A percentile compares a stretch with the other conserved stretches of the same genome.
These are phyloP conservation scores for Erysimum cheiranthoides DNA, from an alignment of 345 rosid genomes.

Conservation along the genomic window DNA sequence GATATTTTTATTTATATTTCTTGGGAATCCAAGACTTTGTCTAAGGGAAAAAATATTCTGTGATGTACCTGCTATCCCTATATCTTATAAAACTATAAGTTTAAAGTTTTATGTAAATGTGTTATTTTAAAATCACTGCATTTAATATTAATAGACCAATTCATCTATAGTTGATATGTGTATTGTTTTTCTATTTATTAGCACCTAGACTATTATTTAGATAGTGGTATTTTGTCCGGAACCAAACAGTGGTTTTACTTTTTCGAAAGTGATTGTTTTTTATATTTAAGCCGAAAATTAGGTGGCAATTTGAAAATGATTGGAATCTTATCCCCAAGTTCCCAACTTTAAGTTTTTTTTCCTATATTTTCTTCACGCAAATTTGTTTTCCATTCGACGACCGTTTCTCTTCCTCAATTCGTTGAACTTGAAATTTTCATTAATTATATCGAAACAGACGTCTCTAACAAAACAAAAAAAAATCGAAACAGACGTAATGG, in stretches of 20 bases:
- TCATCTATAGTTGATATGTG: slow-evolving; percentile 24
- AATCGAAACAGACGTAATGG: neutral
- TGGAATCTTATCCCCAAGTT: slow-evolving; percentile 38
- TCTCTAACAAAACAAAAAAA: no score
- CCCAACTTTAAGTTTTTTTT: neutral
- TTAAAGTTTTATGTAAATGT: neutral
- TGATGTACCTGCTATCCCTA: slow-evolving; percentile 21
- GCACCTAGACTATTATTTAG: slow-evolving; percentile 31
- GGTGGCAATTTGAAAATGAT: slow-evolving; percentile 39
- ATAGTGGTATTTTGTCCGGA: slow-evolving; percentile 17
- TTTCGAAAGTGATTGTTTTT: slow-evolving; percentile 37
- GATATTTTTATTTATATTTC: slow-evolving; percentile 10
- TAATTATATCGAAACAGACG: neutral
- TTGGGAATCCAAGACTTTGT: slow-evolving; percentile 43
- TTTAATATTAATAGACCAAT: slow-evolving; percentile 38
- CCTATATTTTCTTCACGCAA: neutral
- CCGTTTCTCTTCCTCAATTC: slow-evolving; percentile 32
- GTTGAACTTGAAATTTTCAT: slow-evolving; percentile 17
- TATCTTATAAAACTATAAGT: neutral
- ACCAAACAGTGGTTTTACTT: slow-evolving; percentile 41
- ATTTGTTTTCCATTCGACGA: neutral
- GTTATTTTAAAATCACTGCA: neutral
- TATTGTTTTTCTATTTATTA: slow-evolving; percentile 14
- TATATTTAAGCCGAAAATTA: slow-evolving; percentile 31
- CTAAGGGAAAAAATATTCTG: slow-evolving; percentile 1